Evolutionary conservation across 352 stramenopile genomes (phyloP).

Genomic region (Phytophthora pseudosyringae): DNA sequence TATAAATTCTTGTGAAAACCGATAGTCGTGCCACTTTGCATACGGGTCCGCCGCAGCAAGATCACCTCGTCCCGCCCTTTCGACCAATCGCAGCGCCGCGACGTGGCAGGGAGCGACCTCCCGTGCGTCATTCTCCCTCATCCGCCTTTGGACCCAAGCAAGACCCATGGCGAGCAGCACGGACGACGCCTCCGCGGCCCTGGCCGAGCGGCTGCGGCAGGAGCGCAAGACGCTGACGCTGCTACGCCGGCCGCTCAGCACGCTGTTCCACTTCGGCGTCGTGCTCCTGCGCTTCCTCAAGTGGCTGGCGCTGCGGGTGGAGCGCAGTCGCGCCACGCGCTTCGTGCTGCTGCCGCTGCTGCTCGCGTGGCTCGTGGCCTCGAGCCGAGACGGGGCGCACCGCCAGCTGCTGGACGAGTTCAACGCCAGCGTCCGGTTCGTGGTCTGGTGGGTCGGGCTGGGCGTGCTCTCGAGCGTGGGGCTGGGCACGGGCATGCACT

Average conservation of each 20-base stretch:
- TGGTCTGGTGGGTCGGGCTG: constrained; percentile 94
- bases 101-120: not conserved
- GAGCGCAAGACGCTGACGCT: constrained; percentile 89
- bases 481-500: constrained; percentile 94
- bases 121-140: constrained; percentile 23
- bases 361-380: constrained; percentile 70
- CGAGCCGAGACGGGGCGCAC: constrained; percentile 73
- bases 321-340: constrained; percentile 73
- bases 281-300: constrained; percentile 76
- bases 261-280: constrained; percentile 85
- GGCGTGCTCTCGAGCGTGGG: constrained; percentile 95
- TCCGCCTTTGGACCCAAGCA: constrained; percentile 8
- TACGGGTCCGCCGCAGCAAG: not conserved
- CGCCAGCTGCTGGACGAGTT: constrained; percentile 82
- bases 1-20: not conserved
- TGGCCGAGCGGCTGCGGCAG: constrained; percentile 67
- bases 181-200: constrained; percentile 7
- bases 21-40: not conserved
- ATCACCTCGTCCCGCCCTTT: constrained; percentile 4
- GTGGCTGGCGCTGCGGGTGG: constrained; percentile 72
- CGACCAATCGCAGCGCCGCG: constrained; percentile 21
- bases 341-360: constrained; percentile 82
- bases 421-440: constrained; percentile 86
- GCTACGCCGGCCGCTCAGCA: constrained; percentile 71
- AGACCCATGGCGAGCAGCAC: constrained; percentile 24